Percentiles rank a stretch among this genome's conserved stretches.
Evolutionary conservation across 2,329 filamentous ascomycete species (phyloP).

Genomic region (Pyrenophora graminea): DNA sequence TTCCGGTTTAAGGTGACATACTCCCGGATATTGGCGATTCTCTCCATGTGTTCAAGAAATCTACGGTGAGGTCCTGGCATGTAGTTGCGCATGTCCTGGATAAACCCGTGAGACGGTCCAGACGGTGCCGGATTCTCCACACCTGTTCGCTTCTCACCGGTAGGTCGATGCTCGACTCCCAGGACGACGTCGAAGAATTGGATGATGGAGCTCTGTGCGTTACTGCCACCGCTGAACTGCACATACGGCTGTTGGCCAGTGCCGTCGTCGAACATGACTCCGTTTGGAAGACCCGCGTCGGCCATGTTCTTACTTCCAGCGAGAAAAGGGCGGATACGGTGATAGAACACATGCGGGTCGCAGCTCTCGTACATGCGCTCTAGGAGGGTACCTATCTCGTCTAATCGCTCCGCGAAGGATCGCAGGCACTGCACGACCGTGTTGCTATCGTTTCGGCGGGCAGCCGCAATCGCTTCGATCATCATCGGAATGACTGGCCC

Average conservation of each 20-base stretch:
- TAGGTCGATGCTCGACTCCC: slow-evolving; percentile 87
- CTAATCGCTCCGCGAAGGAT: slow-evolving; percentile 81
- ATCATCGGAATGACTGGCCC: slow-evolving; percentile 86
- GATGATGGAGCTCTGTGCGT: slow-evolving; percentile 94
- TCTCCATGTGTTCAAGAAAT: slow-evolving; percentile 79
- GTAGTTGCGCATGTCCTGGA: slow-evolving; percentile 94
- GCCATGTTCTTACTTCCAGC: slow-evolving; percentile 98
- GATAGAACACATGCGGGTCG: slow-evolving; percentile 92
- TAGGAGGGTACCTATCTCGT: slow-evolving; percentile 78
- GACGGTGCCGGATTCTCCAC: slow-evolving; percentile 48
- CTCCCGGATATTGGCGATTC: slow-evolving; percentile 82
- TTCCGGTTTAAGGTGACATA: slow-evolving; percentile 69
- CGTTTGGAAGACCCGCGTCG: slow-evolving; percentile 85
- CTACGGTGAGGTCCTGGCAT: slow-evolving; percentile 93
- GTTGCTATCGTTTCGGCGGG: slow-evolving; percentile 68
- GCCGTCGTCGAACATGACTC: slow-evolving; percentile 85
- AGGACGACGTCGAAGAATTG: slow-evolving; percentile 96
- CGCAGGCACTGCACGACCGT: slow-evolving; percentile 78
- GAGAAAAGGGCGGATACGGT: slow-evolving; percentile 92
- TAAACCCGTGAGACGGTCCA: slow-evolving; percentile 78
- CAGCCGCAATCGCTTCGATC: slow-evolving; percentile 83
- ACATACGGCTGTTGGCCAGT: slow-evolving; percentile 69
- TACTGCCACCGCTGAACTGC: slow-evolving; percentile 91
- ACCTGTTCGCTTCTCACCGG: slow-evolving; percentile 67
- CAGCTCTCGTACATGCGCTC: slow-evolving; percentile 94